Base-by-base conservation (phyloP, 176 grass and related monocot genomes). In the Oryza coarctata region DNA sequence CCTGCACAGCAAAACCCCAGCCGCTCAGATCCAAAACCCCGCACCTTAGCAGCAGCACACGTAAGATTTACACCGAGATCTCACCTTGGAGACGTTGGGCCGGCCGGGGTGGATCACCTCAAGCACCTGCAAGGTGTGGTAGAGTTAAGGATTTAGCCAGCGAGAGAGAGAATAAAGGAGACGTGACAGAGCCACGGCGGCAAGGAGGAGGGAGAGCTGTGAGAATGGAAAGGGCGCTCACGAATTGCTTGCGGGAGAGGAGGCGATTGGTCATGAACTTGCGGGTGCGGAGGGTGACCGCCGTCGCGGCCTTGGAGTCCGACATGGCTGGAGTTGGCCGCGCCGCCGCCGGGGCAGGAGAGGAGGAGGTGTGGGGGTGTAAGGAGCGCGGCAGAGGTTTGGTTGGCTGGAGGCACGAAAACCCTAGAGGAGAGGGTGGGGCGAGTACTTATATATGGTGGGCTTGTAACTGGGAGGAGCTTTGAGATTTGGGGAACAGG, bases 241-340 rank as follows among this genome's bases (percentile, higher is more conserved):
- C 92, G 86, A 98, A 98, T 91, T 98, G 95, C 84, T 92, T 98
- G 74, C 95, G 89, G 57, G 95, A 84, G 81, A 98, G 95, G 83
- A 98, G 95, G 79, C 92, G 92, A 76, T 98, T 98, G 39, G 95
- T 98, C 95, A 98, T 98, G 84, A 98, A 98, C 78, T 98, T 98
- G 89, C 95, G 87, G 9, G 95, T 98, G 49, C 92, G 88, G 35
- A 98, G 86, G 30, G 95, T 98, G 50, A 98, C 86, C 67, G 88
- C 93, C 35, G 83, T 6, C 8, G 6, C 23, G 78, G 92, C 38
- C 88, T 93, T 98, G 47, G 89, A 36, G 78, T 98, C 92, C 86
- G 88, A 92, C 95, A 98, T 97, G 67, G 67, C 44, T 60, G 73
- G 44, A 77, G 65, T 13, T 78, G 15, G 63, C 71, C 52, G 63